Base-by-base conservation (phyloP, 2,329 filamentous ascomycete species). In the Dothidotthia symphoricarpi region DNA sequence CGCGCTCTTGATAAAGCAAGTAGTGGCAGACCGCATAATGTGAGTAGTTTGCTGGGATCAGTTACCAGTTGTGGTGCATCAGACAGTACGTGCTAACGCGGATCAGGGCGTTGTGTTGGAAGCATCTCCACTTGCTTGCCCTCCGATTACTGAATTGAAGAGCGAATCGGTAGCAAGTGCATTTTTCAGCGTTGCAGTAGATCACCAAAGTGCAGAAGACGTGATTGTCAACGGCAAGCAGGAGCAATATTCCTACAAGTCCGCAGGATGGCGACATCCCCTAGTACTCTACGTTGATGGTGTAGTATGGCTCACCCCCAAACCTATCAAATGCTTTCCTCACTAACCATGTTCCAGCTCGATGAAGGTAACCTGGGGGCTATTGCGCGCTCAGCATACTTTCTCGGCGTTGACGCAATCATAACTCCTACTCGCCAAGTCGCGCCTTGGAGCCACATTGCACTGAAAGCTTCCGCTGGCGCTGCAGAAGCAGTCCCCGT, bases 341-440 rank as follows among this genome's bases (percentile, higher is more conserved):
- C n/a, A 52, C 61, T 76, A 28, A 63, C 34, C 17, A 11, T 9
- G 19, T 1, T 2, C n/a, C 31, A 61, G 55, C 70, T 88, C 8
- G 91, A 98, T 58, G 86, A 89, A 0, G 89, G 88, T 16, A 98
- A 98, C 60, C 72, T 97, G 1, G 93, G 93, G 28, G 88, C 83
- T 15, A 91, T 97, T 43, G 75, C 97, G 28, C 85, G 93, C 24
- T 88, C 88, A 5, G 88, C 89, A 2, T 85, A 88, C 57, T 97
- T 93, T 65, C 78, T 97, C n/a, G 91, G 91, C 15, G 84, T 88
- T 5, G 86, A 90, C 38, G 90, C 87, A 4, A 79, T 98, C 14
- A 81, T 82, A 2, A 81, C 95, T 37, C 86, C 88, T 3, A 82
- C 77, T 19, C 79, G 81, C 42, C 84, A 68, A 8, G 81, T 85